phyloP scores from a whole-genome alignment of 495 filamentous ascomycete species.

The Penicillium macrosclerotiorum region DNA sequence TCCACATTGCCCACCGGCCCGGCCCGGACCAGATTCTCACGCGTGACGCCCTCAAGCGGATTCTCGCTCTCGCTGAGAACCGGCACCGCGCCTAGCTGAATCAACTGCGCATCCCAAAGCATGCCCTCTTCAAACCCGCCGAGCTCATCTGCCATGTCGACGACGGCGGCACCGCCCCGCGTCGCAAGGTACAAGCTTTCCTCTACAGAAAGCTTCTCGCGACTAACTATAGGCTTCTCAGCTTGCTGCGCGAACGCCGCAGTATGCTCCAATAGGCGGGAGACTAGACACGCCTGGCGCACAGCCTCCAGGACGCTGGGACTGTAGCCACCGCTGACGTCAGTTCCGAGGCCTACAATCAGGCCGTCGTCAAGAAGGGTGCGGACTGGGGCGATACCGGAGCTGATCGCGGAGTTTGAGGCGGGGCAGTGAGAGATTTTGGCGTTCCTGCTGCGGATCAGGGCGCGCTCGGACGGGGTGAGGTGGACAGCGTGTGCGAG shows the following conservation, averaged over 20 bases:
- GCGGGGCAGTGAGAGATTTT: conserved; percentile 85
- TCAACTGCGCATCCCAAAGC: conserved; percentile 84
- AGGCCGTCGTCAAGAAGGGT: conserved; percentile 69
- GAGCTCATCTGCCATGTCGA: conserved; percentile 65
- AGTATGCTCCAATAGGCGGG: conserved; percentile 44
- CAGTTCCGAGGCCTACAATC: conserved; percentile 80
- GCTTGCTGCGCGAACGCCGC: neutral
- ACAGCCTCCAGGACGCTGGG: conserved; percentile 74
- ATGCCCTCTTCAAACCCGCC: conserved; percentile 79
- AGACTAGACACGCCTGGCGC: conserved; percentile 73
- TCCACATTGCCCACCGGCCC: conserved; percentile 52
- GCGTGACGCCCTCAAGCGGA: conserved; percentile 6
- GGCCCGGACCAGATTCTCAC: conserved; percentile 4
- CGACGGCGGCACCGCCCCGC: conserved; percentile 73
- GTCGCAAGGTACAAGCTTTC: conserved; percentile 86
- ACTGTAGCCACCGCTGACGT: conserved; percentile 83
- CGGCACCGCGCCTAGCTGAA: conserved; percentile 52
- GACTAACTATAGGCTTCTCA: conserved; percentile 17
- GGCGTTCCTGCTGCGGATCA: conserved; percentile 57
- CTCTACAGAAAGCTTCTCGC: conserved; percentile 65
- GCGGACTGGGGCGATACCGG: conserved; percentile 71
- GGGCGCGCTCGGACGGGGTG: conserved; percentile 53
- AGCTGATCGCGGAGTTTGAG: conserved; percentile 75
- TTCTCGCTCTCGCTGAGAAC: neutral
- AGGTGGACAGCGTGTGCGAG: conserved; percentile 87